Percentiles rank a stretch among this genome's conserved stretches.
Evolutionary conservation across 1,139 yeast genomes (phyloP).

Genomic region (Yamadazyma friedrichii): DNA sequence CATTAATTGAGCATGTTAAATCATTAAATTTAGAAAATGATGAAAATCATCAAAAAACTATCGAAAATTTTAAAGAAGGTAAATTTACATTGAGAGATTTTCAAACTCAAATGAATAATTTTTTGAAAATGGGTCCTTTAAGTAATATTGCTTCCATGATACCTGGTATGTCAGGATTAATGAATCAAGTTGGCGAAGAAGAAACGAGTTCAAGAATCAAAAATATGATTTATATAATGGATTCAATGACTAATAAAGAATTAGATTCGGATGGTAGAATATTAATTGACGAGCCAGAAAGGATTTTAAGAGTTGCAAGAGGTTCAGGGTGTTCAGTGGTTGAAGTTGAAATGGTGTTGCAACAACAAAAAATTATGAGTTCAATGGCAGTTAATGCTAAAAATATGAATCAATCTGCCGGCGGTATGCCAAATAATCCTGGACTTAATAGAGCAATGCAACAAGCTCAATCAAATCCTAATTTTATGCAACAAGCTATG

Average conservation of each 20-base stretch:
- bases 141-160: slow-evolving; percentile 94
- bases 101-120: slow-evolving; percentile 92
- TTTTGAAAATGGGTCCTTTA: slow-evolving; percentile 94
- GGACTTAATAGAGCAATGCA: slow-evolving; percentile 39
- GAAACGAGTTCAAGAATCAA: slow-evolving; percentile 81
- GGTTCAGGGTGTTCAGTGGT: slow-evolving; percentile 96
- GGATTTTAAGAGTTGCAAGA: slow-evolving; percentile 87
- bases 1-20: slow-evolving; percentile 90
- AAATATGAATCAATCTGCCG: slow-evolving; percentile 46
- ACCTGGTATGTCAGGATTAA: slow-evolving; percentile 85
- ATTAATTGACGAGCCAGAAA: slow-evolving; percentile 76
- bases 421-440: slow-evolving; percentile 37
- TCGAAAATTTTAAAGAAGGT: slow-evolving; percentile 93
- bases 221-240: slow-evolving; percentile 89
- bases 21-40: slow-evolving; percentile 76
- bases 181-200: slow-evolving; percentile 88
- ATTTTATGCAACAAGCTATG: slow-evolving; percentile 56
- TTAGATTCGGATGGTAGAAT: slow-evolving; percentile 86
- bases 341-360: slow-evolving; percentile 89
- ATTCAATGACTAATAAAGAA: slow-evolving; percentile 92
- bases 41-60: slow-evolving; percentile 74
- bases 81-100: slow-evolving; percentile 89
- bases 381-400: slow-evolving; percentile 80
- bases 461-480: slow-evolving; percentile 50
- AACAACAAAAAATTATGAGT: slow-evolving; percentile 95